Evolutionary conservation across 1,284 basidiomycete species (phyloP), one percentile per base, ranked within the genome.

Genomic region (Trametes hirsuta): DNA sequence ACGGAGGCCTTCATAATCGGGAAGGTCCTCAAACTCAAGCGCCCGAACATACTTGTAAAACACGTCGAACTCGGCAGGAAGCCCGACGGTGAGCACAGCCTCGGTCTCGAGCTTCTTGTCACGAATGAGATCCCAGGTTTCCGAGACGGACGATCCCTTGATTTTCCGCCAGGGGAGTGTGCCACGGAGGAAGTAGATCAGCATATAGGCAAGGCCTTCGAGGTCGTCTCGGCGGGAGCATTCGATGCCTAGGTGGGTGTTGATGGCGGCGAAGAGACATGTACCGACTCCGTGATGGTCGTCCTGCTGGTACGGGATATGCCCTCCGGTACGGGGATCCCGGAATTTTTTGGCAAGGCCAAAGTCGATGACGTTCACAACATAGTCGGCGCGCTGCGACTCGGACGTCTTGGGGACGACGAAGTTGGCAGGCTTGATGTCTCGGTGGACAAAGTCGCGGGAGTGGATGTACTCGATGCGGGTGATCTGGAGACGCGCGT

Each of bases 381-480:
- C 63, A 24, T 65, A 76, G 66, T 82, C 80, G 0, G 81, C 69
- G 6, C 81, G 36, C 6, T 48, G 53, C 14, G 59, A 78, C 51
- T 82, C 78, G 47, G 81, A 82, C 0, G 82, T 64, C 45, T 62
- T 83, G 61, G 88, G 86, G 82, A 91, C 90, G 55, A 98, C 87
- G 64, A 98, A 96, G 76, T 98, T 98, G 47, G 93, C 95, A 6
- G 96, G 96, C 73, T 98, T 98, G 74, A 99, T 92, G 74, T 98
- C 95, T 58, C 97, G 88, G 74, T 99, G 97, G 37, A 98, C 80
- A 59, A 90, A 83, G 49, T 84, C 84, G 59, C 86, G 84, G 1
- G 84, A 84, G 69, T 91, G 89, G 61, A 91, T 89, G 66, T 86
- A 91, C 70, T 90, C 86, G 56, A 91, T 84, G 44, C 89, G 87